Evolutionary conservation across 2,329 filamentous ascomycete genomes (phyloP).

Genomic region (Acrocalymma vagum): DNA sequence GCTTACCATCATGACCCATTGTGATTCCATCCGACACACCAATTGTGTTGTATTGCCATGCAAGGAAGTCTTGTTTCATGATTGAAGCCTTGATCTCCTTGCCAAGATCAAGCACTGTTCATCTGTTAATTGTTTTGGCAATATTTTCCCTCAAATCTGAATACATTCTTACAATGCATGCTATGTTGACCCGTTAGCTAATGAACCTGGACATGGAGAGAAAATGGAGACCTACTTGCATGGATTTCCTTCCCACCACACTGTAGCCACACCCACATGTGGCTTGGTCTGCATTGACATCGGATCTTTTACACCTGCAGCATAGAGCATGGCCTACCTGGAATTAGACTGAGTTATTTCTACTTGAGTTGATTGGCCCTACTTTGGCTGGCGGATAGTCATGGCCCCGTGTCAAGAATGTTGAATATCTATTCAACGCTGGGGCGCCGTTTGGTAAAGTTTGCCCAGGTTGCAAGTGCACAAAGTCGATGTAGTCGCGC

Average conservation of each 20-base stretch:
- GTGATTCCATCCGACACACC: conserved; percentile 90
- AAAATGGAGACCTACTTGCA: conserved; percentile 87
- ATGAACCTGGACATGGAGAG: conserved; percentile 4
- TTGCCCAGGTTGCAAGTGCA: no score
- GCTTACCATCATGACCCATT: conserved; percentile 85
- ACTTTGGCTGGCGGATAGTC: conserved; percentile 93
- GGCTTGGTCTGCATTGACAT: conserved; percentile 86
- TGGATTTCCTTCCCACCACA: conserved; percentile 97
- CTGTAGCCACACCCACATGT: conserved; percentile 86
- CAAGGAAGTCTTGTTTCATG: conserved; percentile 82
- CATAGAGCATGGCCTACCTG: conserved; percentile 97
- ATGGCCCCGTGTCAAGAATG: conserved; percentile 82
- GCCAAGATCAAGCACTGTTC: conserved; percentile 78
- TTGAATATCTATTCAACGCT: conserved; percentile 84
- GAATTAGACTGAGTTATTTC: no score
- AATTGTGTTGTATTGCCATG: conserved; percentile 91
- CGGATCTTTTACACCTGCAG: conserved; percentile 81
- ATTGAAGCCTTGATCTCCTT: conserved; percentile 84
- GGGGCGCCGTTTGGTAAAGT: conserved; percentile 65
- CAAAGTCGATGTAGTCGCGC: no score
- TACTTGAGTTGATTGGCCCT: no score
- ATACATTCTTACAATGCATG: conserved; percentile 55
- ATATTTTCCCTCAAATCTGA: no score
- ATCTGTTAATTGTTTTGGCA: background rate
- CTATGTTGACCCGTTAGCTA: conserved; percentile 34